These are phyloP conservation scores for Aspergillus diversus DNA, from an alignment of 495 filamentous ascomycete species.

Conservation along the genomic window DNA sequence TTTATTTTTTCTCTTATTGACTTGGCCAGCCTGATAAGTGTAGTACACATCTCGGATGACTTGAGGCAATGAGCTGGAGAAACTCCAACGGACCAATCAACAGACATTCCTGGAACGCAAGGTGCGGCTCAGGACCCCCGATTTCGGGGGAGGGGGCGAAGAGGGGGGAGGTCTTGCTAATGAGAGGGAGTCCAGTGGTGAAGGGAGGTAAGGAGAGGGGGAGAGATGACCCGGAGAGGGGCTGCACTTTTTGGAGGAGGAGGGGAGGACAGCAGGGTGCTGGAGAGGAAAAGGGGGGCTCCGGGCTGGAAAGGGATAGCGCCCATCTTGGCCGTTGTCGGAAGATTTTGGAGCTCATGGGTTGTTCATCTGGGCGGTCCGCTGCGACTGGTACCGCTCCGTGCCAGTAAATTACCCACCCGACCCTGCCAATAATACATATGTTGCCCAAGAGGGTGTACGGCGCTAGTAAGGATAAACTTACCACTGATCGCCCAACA, in stretches of 20 bases:
- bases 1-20: not conserved
- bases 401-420: constrained; percentile 30
- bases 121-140: constrained; percentile 31
- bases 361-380: constrained; percentile 23
- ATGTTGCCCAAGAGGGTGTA: constrained; percentile 20
- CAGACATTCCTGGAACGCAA: constrained; percentile 21
- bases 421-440: constrained; percentile 29
- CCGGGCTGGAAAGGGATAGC: constrained; percentile 23
- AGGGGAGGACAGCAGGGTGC: constrained; percentile 15
- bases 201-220: constrained; percentile 13
- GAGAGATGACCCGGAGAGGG: constrained; percentile 10
- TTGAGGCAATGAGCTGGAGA: constrained; percentile 34
- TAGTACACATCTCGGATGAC: constrained; percentile 29
- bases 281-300: constrained; percentile 22
- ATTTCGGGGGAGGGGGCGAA: constrained; percentile 30
- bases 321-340: constrained; percentile 43
- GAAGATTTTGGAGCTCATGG: constrained; percentile 20
- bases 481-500: constrained; percentile 26
- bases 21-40: not conserved
- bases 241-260: constrained; percentile 13
- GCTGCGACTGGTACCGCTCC: constrained; percentile 22
- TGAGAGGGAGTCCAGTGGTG: constrained; percentile 10
- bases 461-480: constrained; percentile 19
- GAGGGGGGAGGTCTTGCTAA: constrained; percentile 6
- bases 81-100: constrained; percentile 30